A percentile compares a stretch with the other conserved stretches of the same genome.
These are phyloP conservation scores for Potentilla sterilis DNA, from an alignment of 306 rosid species.

Conservation along the genomic window DNA sequence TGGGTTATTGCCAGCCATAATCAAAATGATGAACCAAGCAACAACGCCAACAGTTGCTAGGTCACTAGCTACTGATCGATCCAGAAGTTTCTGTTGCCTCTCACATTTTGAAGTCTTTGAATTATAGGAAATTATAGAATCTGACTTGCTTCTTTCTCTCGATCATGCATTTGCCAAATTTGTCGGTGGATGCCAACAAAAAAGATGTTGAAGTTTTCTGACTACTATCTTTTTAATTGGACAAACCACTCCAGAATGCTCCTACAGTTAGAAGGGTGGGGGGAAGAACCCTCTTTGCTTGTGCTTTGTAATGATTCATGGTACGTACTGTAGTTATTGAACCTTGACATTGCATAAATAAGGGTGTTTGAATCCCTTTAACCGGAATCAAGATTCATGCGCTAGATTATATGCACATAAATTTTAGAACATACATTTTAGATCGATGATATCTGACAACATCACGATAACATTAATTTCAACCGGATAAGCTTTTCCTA, in stretches of 20 bases:
- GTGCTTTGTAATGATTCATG: background rate
- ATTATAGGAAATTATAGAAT: background rate
- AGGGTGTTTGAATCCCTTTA: background rate
- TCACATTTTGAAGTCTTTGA: background rate
- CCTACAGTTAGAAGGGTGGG: no score
- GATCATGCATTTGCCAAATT: background rate
- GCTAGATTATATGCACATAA: background rate
- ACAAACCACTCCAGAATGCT: background rate
- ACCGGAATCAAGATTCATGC: background rate
- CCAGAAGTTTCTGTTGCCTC: background rate
- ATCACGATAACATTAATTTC: background rate
- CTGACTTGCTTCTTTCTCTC: background rate
- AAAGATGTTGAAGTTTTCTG: background rate
- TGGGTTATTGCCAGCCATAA: constrained; percentile 9
- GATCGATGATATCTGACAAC: background rate
- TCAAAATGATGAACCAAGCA: constrained; percentile 17
- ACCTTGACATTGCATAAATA: background rate
- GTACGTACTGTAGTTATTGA: background rate
- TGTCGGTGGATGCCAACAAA: constrained; percentile 1
- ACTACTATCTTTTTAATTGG: background rate
- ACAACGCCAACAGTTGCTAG: constrained; percentile 1
- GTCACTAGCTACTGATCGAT: background rate
- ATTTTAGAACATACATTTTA: background rate
- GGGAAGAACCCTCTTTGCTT: background rate
- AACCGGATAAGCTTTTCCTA: background rate